Evolutionary conservation across 495 filamentous ascomycete species (phyloP).

Genomic region (Penicillium herquei): DNA sequence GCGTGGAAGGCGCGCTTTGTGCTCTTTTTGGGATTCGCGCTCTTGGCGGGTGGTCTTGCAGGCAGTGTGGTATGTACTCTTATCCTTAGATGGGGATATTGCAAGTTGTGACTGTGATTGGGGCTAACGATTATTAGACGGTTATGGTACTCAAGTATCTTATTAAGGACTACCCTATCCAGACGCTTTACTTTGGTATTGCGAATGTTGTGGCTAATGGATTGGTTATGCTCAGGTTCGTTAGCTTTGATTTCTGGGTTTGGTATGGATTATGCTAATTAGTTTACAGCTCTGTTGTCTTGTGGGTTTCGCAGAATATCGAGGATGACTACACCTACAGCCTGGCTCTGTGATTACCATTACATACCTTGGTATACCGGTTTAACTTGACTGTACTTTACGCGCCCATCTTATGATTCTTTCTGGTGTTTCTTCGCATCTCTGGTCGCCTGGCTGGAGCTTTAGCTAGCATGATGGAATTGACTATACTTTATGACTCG

Average conservation of each 20-base stretch:
- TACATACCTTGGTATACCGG: slow-evolving; percentile 1
- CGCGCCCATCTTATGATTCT: slow-evolving; percentile 18
- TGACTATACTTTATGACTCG: background rate
- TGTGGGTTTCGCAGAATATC: slow-evolving; percentile 98
- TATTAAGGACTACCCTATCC: slow-evolving; percentile 72
- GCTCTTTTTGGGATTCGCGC: slow-evolving; percentile 91
- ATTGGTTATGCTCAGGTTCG: slow-evolving; percentile 82
- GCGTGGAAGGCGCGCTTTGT: slow-evolving; percentile 97
- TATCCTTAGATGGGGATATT: background rate
- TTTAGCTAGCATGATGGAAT: slow-evolving; percentile 19
- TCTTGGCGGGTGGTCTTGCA: slow-evolving; percentile 90
- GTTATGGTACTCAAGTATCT: slow-evolving; percentile 92
- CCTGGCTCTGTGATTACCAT: slow-evolving; percentile 64
- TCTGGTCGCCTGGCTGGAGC: slow-evolving; percentile 11
- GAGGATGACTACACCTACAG: slow-evolving; percentile 99
- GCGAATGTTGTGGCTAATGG: slow-evolving; percentile 89
- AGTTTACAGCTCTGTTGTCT: slow-evolving; percentile 67
- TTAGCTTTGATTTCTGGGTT: slow-evolving; percentile 12
- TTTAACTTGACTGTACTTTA: slow-evolving; percentile 23
- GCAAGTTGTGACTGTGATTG: background rate
- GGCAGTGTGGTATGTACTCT: slow-evolving; percentile 65
- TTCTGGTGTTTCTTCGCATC: slow-evolving; percentile 14
- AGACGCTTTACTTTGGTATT: slow-evolving; percentile 88
- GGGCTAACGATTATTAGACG: slow-evolving; percentile 38
- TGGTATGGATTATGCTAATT: background rate